Base-by-base conservation (phyloP, 495 filamentous ascomycete species). In the Elaphomyces granulatus region DNA sequence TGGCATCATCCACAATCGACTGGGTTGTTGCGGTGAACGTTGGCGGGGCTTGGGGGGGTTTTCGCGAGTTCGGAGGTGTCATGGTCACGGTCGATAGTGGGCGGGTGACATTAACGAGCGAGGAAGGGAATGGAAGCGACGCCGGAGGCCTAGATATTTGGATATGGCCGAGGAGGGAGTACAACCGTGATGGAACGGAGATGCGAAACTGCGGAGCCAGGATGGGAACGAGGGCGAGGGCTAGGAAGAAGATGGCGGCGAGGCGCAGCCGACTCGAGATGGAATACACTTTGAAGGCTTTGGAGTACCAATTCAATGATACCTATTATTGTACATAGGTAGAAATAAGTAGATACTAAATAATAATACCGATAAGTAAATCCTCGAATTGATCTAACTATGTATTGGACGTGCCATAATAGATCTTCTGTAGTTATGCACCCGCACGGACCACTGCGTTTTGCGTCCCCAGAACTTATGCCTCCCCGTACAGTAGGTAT, bases 1-100 rank as follows among this genome's bases (percentile, higher is more conserved):
- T 76, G 26, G 87, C 80, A 50, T 87, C 86, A 40, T 72, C 67
- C 15, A 92, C 59, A 40, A 98, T 66, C 33, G 76, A 79, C 41
- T 77, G 63, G 15, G 81, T 75, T 34, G 86, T 94, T 36, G 83
- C 83, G 0, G 75, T 87, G 63, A 95, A 95, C 32, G 76, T 65
- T 14, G 88, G 85, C 30, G 90, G 87, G 15, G 77, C 66, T 57
- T 94, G 87, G 15, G 87, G 86, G 37, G 87, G 86, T 44, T 71
- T 79, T 51, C 70, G 62, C 46, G 63, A 55, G 48, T 76, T 60
- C 44, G 69, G 61, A 34, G 76, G 72, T 15, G 76, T 78, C 81
- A 85, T 86, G 41, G 60, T 74, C 46, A 67, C 64, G 44, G 69
- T 79, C 6, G 75, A 75, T 44, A 81, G 52, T 19, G 70, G 66